Conservation (phyloP, 345 rosid species). For the Capsella bursapastoris region DNA sequence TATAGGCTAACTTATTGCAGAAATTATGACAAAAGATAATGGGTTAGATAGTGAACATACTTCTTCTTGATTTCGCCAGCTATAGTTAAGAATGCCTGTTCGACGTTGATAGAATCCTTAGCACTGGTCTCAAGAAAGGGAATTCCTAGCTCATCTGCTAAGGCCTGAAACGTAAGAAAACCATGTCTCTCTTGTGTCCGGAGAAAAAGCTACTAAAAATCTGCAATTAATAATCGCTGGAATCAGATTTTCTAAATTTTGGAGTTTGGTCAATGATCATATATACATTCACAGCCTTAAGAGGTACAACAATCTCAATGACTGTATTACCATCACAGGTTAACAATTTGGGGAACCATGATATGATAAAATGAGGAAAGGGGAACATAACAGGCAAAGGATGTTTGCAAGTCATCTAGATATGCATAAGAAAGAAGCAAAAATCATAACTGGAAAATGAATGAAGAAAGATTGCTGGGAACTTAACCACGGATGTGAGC, state of each 20-base stretch:
- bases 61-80: slow-evolving; percentile 78
- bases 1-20: not conserved
- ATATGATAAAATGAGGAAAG: slow-evolving; percentile 9
- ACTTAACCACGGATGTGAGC: not conserved
- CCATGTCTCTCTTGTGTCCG: slow-evolving; percentile 3
- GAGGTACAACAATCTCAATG: slow-evolving; percentile 5
- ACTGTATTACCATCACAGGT: not conserved
- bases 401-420: slow-evolving; percentile 20
- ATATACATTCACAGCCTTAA: not conserved
- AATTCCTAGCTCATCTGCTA: slow-evolving; percentile 82
- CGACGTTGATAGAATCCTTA: slow-evolving; percentile 80
- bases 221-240: not conserved
- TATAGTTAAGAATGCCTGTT: slow-evolving; percentile 84
- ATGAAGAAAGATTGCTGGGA: not conserved
- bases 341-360: not conserved
- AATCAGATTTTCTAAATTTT: not conserved
- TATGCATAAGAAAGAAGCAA: slow-evolving; percentile 11
- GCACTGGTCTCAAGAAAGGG: slow-evolving; percentile 91
- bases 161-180: slow-evolving; percentile 52
- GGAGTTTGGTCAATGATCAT: slow-evolving; percentile 2
- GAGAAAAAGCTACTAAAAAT: not conserved
- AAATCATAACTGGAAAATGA: not conserved
- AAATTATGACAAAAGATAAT: not conserved
- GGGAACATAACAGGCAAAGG: slow-evolving; percentile 4
- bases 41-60: slow-evolving; percentile 46